Conservation (phyloP, 1,284 basidiomycete genomes). For the Pseudozyma pruni region DNA sequence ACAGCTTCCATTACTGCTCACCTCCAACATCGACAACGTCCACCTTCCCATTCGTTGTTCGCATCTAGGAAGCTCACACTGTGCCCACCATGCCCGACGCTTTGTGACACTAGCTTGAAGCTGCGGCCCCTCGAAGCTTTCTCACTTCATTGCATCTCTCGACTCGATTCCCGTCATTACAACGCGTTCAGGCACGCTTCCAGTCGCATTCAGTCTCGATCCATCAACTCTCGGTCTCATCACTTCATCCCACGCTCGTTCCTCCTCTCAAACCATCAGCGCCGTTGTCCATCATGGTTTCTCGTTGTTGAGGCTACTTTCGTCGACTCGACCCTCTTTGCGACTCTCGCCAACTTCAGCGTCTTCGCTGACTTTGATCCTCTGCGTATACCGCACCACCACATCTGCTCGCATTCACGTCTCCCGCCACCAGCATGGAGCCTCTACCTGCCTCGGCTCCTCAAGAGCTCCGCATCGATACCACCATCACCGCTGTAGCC, state of each 20-base stretch:
- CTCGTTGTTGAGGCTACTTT: too few relatives aligned
- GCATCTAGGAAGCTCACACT: not conserved
- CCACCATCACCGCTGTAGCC: not conserved
- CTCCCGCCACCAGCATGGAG: slow-evolving; percentile 6
- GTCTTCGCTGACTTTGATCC: not conserved
- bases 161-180: not conserved
- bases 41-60: not conserved
- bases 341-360: too few relatives aligned
- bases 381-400: too few relatives aligned
- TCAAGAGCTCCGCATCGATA: slow-evolving; percentile 34
- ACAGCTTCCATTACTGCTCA: not conserved
- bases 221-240: too few relatives aligned
- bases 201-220: slow-evolving; percentile 1
- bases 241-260: too few relatives aligned
- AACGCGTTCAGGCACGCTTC: slow-evolving; percentile 2
- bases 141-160: not conserved
- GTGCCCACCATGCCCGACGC: slow-evolving; percentile 22
- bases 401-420: not conserved
- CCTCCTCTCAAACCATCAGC: not conserved
- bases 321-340: too few relatives aligned
- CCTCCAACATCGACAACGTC: not conserved
- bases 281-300: too few relatives aligned
- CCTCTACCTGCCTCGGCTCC: slow-evolving; percentile 4
- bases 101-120: slow-evolving; percentile 21
- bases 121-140: slow-evolving; percentile 23